A percentile compares a stretch with the other conserved stretches of the same genome.
Conservation (phyloP, 2,329 filamentous ascomycete species). For the Clarireedia hainanense region DNA sequence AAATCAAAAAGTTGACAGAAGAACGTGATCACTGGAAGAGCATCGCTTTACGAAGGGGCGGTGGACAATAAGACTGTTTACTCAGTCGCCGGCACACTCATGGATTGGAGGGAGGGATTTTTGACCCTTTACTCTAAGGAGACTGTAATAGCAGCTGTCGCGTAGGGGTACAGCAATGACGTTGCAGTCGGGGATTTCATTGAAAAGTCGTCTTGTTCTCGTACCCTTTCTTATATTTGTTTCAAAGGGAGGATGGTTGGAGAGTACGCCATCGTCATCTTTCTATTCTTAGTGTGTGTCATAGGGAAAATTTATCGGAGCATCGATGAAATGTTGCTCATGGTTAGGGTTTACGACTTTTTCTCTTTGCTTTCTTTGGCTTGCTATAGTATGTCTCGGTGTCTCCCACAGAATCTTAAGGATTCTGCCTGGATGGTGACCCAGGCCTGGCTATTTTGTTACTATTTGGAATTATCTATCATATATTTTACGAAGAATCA, state of each 20-base stretch:
- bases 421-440: slow-evolving; percentile 1
- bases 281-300: slow-evolving; percentile 25
- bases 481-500: background rate
- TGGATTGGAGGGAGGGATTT: slow-evolving; percentile 27
- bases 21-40: slow-evolving; percentile 60
- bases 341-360: background rate
- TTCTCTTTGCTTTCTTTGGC: background rate
- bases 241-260: background rate
- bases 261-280: background rate
- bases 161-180: slow-evolving; percentile 23
- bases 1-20: slow-evolving; percentile 61
- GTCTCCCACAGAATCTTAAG: background rate
- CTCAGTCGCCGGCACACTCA: slow-evolving; percentile 26
- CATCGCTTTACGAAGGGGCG: slow-evolving; percentile 22
- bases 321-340: too few relatives aligned
- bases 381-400: background rate
- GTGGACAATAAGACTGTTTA: slow-evolving; percentile 15
- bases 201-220: slow-evolving; percentile 11
- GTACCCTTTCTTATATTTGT: slow-evolving; percentile 12
- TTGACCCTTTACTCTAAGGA: slow-evolving; percentile 22
- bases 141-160: slow-evolving; percentile 24
- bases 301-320: background rate
- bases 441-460: background rate
- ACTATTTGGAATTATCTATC: background rate
- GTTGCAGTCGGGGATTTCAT: slow-evolving; percentile 22